These are phyloP conservation scores for Phytopythium aichiense DNA, from an alignment of 352 stramenopile genomes.

Conservation along the genomic window DNA sequence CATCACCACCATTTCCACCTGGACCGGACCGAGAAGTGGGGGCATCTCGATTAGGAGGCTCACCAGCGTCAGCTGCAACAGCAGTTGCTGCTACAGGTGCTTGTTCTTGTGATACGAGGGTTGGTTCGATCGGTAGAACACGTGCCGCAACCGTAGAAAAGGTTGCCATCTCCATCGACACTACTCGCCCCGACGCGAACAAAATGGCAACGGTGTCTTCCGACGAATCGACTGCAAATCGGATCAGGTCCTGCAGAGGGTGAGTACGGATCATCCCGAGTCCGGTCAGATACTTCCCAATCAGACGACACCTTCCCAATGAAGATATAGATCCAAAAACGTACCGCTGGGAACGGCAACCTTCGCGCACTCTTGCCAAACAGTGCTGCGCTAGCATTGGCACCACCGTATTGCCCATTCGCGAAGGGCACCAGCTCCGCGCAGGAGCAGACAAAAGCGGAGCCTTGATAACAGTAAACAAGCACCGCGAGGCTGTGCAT, in stretches of 20 bases:
- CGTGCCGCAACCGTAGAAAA: conserved; percentile 16
- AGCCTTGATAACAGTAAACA: conserved; percentile 28
- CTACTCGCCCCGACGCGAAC: conserved; percentile 29
- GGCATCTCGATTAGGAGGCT: not conserved
- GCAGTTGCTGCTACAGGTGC: not conserved
- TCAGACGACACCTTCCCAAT: not conserved
- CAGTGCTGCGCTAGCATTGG: not conserved
- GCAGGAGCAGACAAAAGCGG: conserved; percentile 18
- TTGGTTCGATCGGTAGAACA: conserved; percentile 9
- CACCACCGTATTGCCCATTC: not conserved
- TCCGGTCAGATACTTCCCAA: not conserved
- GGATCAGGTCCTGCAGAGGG: conserved; percentile 23
- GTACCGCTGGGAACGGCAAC: conserved; percentile 27
- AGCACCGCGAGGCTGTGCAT: conserved; percentile 20
- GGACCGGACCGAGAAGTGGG: not conserved
- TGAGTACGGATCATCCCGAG: not conserved
- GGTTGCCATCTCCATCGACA: conserved; percentile 14
- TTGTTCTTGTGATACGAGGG: not conserved
- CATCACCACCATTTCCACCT: conserved; percentile 2
- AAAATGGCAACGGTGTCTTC: conserved; percentile 23
- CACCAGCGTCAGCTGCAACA: not conserved
- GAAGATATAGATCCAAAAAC: not conserved
- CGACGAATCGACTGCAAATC: conserved; percentile 17
- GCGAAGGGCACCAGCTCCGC: conserved; percentile 3
- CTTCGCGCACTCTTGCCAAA: conserved; percentile 7